These are phyloP conservation scores for Zymoseptoria ardabiliae DNA, from an alignment of 2,329 filamentous ascomycete species.

Conservation along the genomic window DNA sequence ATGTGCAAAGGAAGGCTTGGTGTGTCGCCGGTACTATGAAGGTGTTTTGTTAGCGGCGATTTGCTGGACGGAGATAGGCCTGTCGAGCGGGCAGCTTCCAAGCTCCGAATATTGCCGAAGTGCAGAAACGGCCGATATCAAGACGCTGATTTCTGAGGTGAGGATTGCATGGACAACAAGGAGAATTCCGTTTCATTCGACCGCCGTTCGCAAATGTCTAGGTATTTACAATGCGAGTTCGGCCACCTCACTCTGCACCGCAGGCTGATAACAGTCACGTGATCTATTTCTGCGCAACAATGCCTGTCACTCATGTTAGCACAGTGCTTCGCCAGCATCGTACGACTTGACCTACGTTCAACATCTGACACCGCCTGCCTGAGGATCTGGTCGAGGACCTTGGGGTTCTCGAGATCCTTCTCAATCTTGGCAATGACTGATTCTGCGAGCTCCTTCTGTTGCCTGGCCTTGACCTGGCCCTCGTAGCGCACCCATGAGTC, in stretches of 20 bases:
- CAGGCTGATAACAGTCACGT: conserved; percentile 4
- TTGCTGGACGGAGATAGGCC: not conserved
- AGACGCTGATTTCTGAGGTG: not conserved
- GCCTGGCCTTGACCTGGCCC: conserved; percentile 95
- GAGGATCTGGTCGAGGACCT: conserved; percentile 92
- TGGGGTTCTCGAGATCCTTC: conserved; percentile 98
- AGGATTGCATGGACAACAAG: conserved; percentile 10
- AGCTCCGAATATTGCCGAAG: not conserved
- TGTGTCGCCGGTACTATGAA: not conserved
- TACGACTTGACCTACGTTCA: conserved; percentile 63
- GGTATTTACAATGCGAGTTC: conserved; percentile 17
- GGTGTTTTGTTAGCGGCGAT: not conserved
- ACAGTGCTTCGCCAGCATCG: not conserved
- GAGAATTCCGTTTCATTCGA: conserved; percentile 13
- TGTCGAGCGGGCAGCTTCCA: not conserved
- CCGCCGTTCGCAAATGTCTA: conserved; percentile 17
- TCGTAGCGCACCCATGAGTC: conserved; percentile 99
- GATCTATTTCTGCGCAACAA: conserved; percentile 20
- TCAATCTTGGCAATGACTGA: conserved; percentile 92
- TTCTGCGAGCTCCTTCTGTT: conserved; percentile 93
- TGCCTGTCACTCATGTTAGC: conserved; percentile 8
- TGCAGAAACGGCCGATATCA: not conserved
- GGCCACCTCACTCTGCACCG: not conserved
- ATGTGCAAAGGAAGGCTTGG: not conserved
- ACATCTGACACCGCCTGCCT: conserved; percentile 94